Conservation (phyloP, 345 rosid species). For the Salix brachista region DNA sequence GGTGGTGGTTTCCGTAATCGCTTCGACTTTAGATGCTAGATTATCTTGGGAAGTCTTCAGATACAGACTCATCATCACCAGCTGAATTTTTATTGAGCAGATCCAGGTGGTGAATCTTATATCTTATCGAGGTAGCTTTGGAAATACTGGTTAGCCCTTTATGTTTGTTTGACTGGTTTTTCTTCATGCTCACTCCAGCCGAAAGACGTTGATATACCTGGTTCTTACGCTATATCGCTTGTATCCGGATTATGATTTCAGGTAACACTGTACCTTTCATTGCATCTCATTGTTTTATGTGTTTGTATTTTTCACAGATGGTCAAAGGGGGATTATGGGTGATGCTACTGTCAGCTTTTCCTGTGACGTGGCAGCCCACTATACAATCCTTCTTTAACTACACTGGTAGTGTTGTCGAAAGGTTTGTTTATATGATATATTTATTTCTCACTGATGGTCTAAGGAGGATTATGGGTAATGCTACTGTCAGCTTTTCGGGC, state of each 20-base stretch:
- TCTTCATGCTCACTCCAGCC: conserved; percentile 53
- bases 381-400: conserved; percentile 49
- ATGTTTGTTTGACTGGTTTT: conserved; percentile 27
- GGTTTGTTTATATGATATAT: background rate
- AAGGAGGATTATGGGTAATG: conserved; percentile 98
- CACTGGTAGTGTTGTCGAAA: conserved; percentile 77
- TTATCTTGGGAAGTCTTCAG: conserved; percentile 77
- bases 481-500: conserved; percentile 89
- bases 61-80: conserved; percentile 70
- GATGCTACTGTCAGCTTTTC: conserved; percentile 90
- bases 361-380: conserved; percentile 93
- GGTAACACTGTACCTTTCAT: conserved; percentile 50
- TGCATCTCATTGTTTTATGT: background rate
- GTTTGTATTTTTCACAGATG: background rate
- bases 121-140: conserved; percentile 15
- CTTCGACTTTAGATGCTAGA: conserved; percentile 64
- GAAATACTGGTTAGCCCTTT: background rate
- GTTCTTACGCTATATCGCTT: conserved; percentile 86
- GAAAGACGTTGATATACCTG: conserved; percentile 91
- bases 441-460: conserved; percentile 8
- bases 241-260: conserved; percentile 96
- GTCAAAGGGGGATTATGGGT: conserved; percentile 85
- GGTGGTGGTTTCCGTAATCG: background rate
- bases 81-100: conserved; percentile 76
- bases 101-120: conserved; percentile 58